These are phyloP conservation scores for Theobroma grandiflorum DNA, from an alignment of 441 rosid species.

Conservation along the genomic window DNA sequence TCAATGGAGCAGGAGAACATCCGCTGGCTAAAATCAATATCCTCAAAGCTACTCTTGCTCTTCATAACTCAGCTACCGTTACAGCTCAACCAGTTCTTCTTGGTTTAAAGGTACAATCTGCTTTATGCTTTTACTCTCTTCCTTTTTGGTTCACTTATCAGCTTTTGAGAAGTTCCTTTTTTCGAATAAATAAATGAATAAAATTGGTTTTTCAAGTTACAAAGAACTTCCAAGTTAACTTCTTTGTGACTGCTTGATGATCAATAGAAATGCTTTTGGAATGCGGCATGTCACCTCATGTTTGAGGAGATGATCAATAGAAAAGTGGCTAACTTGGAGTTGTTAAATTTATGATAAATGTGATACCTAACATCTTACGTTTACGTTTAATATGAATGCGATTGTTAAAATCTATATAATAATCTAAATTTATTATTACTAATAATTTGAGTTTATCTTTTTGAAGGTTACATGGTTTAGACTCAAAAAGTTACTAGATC, in stretches of 20 bases:
- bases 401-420: too few species aligned
- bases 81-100: slow-evolving; percentile 51
- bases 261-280: background rate
- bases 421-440: too few species aligned
- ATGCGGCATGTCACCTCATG: too few species aligned
- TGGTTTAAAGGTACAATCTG: slow-evolving; percentile 49
- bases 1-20: slow-evolving; percentile 51
- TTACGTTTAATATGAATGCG: too few species aligned
- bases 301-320: background rate
- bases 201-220: background rate
- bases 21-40: slow-evolving; percentile 62
- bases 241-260: background rate
- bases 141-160: background rate
- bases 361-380: too few species aligned
- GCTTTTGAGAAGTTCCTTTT: background rate
- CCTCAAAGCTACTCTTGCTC: slow-evolving; percentile 42
- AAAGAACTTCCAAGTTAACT: background rate
- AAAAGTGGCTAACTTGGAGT: background rate
- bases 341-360: slow-evolving; percentile 1
- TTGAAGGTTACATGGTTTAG: too few species aligned
- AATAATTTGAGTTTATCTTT: too few species aligned
- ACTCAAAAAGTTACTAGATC: too few species aligned
- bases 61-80: slow-evolving; percentile 42
- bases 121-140: background rate
- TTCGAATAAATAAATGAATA: too few species aligned